Base-by-base conservation (phyloP, 1,139 yeast genomes). In the Hemisphaericaspora xylofermentans region DNA sequence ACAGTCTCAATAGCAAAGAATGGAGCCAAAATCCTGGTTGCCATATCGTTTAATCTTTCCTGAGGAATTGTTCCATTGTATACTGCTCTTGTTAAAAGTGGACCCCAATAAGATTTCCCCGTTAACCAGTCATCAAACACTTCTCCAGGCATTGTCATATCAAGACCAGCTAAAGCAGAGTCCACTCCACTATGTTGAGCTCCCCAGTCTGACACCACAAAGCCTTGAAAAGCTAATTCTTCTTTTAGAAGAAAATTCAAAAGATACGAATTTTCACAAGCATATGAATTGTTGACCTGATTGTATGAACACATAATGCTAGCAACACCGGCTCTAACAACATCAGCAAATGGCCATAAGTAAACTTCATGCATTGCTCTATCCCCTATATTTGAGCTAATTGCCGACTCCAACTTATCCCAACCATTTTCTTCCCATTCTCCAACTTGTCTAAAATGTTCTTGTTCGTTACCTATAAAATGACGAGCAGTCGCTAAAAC, bases 101-200 rank as follows among this genome's bases (percentile, higher is more conserved):
- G 76, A 1, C 85, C 86, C 80, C 81, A 78, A 45, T 66, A 72
- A 0, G 83, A 74, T 47, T 74, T 69, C 2, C 82, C 84, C 14
- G 77, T 66, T 29, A 74, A 61, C 77, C 80, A 74, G 40, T 71
- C 76, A 43, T 74, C 75, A 46, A 70, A 70, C 1, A 73, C 64
- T 44, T 78, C 81, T 22, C 84, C 85, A 0, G 87, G 87, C 86
- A 82, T 80, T 5, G 76, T 66, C 84, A 82, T 78, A 59, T 82
- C 87, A 33, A 79, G 60, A 1, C 88, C 88, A 2, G 84, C 74
- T 22, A 78, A 59, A 1, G 78, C 80, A 1, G 83, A 70, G 41
- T 70, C 68, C 5, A 80, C 78, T 7, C 86, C 86, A 14, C 76
- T 58, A 47, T 76, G 80, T 45, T 76, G 80, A 4, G 83, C 86